phyloP scores from a whole-genome alignment of 2,329 filamentous ascomycete genomes.

The Xylaria sp. region DNA sequence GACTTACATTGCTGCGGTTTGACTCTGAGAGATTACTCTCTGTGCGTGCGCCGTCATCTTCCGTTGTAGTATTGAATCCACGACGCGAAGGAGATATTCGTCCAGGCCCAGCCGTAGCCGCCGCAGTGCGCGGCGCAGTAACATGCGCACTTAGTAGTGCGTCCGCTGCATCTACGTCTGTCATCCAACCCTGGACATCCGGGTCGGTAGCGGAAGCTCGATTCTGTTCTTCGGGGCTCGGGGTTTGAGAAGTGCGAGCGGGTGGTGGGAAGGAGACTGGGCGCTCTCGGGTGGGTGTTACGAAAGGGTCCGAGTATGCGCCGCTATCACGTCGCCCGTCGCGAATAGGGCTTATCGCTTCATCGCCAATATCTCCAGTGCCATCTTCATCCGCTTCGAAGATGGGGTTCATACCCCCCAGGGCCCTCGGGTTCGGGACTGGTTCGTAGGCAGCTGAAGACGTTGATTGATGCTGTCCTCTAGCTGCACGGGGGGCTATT shows the following conservation, averaged over 20 bases:
- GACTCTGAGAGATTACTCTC: conserved; percentile 63
- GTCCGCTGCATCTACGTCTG: conserved; percentile 60
- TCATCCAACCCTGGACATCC: conserved; percentile 64
- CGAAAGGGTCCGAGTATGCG: conserved; percentile 55
- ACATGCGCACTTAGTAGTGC: conserved; percentile 54
- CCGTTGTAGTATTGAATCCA: conserved; percentile 27
- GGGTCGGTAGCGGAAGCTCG: conserved; percentile 47
- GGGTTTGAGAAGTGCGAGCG: conserved; percentile 45
- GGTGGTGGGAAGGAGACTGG: conserved; percentile 40
- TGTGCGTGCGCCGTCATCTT: conserved; percentile 57
- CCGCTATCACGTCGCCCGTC: conserved; percentile 31
- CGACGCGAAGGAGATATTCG: conserved; percentile 27
- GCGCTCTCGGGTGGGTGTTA: conserved; percentile 48
- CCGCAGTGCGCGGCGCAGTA: conserved; percentile 40
- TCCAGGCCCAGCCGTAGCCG: conserved; percentile 17
- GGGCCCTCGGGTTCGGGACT: conserved; percentile 35
- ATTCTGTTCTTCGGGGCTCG: conserved; percentile 48
- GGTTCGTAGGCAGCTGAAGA: conserved; percentile 39
- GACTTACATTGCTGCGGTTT: conserved; percentile 50
- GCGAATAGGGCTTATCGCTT: conserved; percentile 34
- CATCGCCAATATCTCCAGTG: conserved; percentile 43
- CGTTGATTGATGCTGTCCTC: conserved; percentile 46
- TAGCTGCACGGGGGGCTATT: conserved; percentile 38
- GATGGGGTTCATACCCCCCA: conserved; percentile 61
- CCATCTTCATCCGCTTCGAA: conserved; percentile 63